phyloP scores from a whole-genome alignment of 371 early-diverging fungal genomes.

The Dichotomocladium elegans region DNA sequence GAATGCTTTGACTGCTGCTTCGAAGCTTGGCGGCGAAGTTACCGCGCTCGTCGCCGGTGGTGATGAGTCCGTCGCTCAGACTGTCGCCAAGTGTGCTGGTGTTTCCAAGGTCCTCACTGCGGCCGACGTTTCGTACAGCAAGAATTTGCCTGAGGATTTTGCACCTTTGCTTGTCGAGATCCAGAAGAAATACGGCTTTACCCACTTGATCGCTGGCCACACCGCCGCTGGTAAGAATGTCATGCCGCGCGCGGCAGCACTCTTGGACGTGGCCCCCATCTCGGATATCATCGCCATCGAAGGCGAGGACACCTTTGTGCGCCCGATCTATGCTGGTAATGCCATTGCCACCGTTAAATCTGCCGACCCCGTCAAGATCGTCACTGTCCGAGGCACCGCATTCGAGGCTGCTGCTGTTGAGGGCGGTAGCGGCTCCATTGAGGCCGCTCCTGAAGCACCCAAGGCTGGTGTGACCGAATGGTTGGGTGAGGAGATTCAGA shows the following conservation, averaged over 20 bases:
- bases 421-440: conserved; percentile 54
- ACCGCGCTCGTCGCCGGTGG: conserved; percentile 89
- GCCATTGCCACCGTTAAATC: conserved; percentile 96
- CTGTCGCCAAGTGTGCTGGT: conserved; percentile 68
- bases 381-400: conserved; percentile 92
- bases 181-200: conserved; percentile 70
- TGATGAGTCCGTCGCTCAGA: conserved; percentile 66
- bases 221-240: conserved; percentile 91
- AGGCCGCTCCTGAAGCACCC: conserved; percentile 67
- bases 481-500: conserved; percentile 87
- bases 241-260: conserved; percentile 90
- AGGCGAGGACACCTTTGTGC: conserved; percentile 83
- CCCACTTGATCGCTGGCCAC: conserved; percentile 87
- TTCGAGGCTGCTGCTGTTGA: conserved; percentile 74
- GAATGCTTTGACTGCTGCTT: conserved; percentile 89
- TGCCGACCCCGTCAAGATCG: conserved; percentile 77
- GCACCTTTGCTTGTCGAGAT: conserved; percentile 76
- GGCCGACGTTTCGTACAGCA: conserved; percentile 73
- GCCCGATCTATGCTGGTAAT: conserved; percentile 98
- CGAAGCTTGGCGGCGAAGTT: conserved; percentile 71
- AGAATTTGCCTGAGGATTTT: conserved; percentile 77
- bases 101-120: conserved; percentile 85
- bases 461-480: conserved; percentile 67
- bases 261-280: conserved; percentile 87
- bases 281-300: conserved; percentile 86